These are phyloP conservation scores for Macrophomina phaseolina DNA, from an alignment of 2,329 filamentous ascomycete genomes.

Conservation along the genomic window DNA sequence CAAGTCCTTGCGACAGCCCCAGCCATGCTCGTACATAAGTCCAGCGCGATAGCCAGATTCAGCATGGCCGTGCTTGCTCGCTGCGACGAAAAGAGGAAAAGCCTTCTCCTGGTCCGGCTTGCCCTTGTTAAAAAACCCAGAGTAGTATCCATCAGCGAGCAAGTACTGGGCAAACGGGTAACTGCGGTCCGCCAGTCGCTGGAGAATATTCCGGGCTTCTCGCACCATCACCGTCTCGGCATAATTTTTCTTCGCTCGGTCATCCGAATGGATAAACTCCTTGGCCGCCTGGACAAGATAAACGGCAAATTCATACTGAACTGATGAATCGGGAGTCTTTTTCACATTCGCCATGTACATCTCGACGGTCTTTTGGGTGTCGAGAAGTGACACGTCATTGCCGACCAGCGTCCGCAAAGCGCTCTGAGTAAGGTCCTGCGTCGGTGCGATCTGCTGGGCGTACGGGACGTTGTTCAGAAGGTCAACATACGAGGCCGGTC, in stretches of 20 bases:
- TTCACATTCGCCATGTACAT: conserved; percentile 98
- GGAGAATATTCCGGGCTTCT: conserved; percentile 88
- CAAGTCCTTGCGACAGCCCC: conserved; percentile 89
- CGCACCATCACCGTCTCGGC: conserved; percentile 67
- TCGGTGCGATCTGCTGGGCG: conserved; percentile 75
- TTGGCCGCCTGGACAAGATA: conserved; percentile 91
- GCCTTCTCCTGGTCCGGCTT: conserved; percentile 90
- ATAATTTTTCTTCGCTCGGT: conserved; percentile 24
- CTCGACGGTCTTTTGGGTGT: conserved; percentile 90
- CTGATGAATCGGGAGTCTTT: conserved; percentile 88
- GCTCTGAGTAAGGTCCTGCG: conserved; percentile 70
- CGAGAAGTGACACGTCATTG: conserved; percentile 87
- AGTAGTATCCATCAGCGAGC: conserved; percentile 90
- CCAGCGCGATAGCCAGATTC: conserved; percentile 94
- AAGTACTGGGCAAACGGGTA: conserved; percentile 99
- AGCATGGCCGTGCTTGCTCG: conserved; percentile 95
- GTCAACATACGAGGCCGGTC: conserved; percentile 66
- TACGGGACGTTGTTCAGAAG: conserved; percentile 72
- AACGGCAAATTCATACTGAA: conserved; percentile 95
- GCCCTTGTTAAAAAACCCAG: conserved; percentile 92
- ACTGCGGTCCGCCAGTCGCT: conserved; percentile 81
- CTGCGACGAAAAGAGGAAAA: conserved; percentile 89
- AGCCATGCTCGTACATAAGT: conserved; percentile 96
- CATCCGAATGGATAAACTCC: conserved; percentile 60
- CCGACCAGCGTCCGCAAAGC: conserved; percentile 80